Base-by-base conservation (phyloP, 208 protist species). In the Trypanosoma melophagium region DNA sequence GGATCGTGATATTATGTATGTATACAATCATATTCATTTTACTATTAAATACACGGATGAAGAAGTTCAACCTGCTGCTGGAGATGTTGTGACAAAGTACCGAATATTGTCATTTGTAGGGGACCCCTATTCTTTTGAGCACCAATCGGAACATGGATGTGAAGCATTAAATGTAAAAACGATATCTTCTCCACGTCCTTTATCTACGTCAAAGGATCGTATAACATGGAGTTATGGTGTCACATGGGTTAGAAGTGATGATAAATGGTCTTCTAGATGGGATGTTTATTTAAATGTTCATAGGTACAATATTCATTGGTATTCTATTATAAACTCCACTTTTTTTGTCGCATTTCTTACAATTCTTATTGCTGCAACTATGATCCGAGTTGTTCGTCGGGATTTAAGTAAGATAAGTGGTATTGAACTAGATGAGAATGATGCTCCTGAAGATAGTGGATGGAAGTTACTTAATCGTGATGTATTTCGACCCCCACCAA, bases 391-490 rank as follows among this genome's bases (percentile, higher is more conserved):
- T n/a, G 84, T 99, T 28, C 86, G 95, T 61, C 74, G 85, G 14
- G 98, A 99, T 76, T 86, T 99, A 56, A 70, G 81, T 21, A 60
- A 77, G 19, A 93, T 98, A 62, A 41, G 44, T 55, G 44, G 51
- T 86, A 60, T 52, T 93, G 76, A 82, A 16, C 14, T 66, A 40
- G 41, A 63, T n/a, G 76, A 91, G 13, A 2, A 91, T 97, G 88
- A 96, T 40, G 59, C 59, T 4, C 24, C 74, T 31, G 90, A 96
- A 58, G 86, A 94, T 40, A 91, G 79, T 21, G 81, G 83, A 22
- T 99, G 98, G 97, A 99, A 99, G 78, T 86, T 99, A 21, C 83
- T 99, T 13, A 83, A 89, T 67, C 97, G 95, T 35, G 98, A 99
- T 76, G 97, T 98, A 7, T 99, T 99, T 82, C 93, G 97, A 17